These are phyloP conservation scores for Penicillium frequentans DNA, from an alignment of 2,329 filamentous ascomycete genomes.

Conservation along the genomic window DNA sequence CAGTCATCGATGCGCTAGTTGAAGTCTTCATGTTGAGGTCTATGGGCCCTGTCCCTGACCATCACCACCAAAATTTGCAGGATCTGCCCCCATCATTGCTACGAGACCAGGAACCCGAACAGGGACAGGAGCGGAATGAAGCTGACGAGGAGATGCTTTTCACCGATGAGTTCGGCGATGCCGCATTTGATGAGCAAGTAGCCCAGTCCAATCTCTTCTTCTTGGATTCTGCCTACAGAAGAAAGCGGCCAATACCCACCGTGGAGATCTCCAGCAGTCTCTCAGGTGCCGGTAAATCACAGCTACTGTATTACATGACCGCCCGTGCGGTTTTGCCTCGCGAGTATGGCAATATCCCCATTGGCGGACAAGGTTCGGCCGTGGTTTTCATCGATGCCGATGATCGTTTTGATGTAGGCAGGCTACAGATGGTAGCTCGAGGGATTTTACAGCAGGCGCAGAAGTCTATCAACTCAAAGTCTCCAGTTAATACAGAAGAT, in stretches of 20 bases:
- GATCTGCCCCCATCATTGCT: neutral
- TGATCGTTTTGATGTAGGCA: conserved; percentile 52
- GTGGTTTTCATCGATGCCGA: conserved; percentile 60
- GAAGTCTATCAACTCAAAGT: conserved; percentile 1
- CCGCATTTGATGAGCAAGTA: neutral
- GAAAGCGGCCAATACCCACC: conserved; percentile 32
- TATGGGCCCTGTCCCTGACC: conserved; percentile 6
- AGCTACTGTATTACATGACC: conserved; percentile 58
- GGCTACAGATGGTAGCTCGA: conserved; percentile 40
- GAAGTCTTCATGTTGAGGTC: conserved; percentile 34
- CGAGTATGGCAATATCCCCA: conserved; percentile 24
- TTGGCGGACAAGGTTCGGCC: conserved; percentile 50
- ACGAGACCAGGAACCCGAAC: neutral
- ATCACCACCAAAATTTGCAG: conserved; percentile 1
- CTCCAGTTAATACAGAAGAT: neutral
- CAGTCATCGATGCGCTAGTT: conserved; percentile 48
- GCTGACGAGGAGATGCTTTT: conserved; percentile 17
- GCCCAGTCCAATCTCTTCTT: conserved; percentile 5
- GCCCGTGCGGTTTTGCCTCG: conserved; percentile 53
- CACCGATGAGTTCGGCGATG: neutral
- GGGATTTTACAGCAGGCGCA: conserved; percentile 25
- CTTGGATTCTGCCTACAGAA: conserved; percentile 4
- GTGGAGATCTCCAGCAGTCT: conserved; percentile 56
- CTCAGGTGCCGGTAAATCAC: conserved; percentile 58
- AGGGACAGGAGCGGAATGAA: neutral